These are phyloP conservation scores for Nitzschia inconspicua DNA, from an alignment of 108 stramenopile genomes.

Conservation along the genomic window DNA sequence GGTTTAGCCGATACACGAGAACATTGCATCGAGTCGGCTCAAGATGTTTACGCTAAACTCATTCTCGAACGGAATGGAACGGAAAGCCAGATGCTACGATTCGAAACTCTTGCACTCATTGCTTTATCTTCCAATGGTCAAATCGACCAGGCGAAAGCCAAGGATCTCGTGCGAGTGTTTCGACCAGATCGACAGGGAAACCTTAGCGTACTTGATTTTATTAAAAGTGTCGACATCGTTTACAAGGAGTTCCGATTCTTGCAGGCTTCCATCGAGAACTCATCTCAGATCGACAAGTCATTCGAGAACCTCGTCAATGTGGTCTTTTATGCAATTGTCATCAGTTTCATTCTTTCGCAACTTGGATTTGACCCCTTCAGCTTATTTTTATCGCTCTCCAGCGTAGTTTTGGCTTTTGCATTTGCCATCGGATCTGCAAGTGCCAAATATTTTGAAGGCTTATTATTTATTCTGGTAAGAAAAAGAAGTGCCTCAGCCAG, in stretches of 20 bases:
- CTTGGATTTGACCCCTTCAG: slow-evolving; percentile 42
- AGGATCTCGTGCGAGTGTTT: slow-evolving; percentile 47
- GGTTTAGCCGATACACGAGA: slow-evolving; percentile 54
- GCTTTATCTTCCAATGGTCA: slow-evolving; percentile 26
- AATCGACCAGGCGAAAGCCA: slow-evolving; percentile 38
- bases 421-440: slow-evolving; percentile 67
- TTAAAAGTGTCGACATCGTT: slow-evolving; percentile 51
- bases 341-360: slow-evolving; percentile 32
- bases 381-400: slow-evolving; percentile 42
- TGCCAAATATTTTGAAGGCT: slow-evolving; percentile 71
- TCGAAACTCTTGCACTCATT: slow-evolving; percentile 44
- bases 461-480: slow-evolving; percentile 60
- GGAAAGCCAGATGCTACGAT: slow-evolving; percentile 18
- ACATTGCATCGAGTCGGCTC: slow-evolving; percentile 55
- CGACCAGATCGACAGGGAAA: slow-evolving; percentile 60
- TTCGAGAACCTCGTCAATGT: slow-evolving; percentile 65
- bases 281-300: slow-evolving; percentile 46
- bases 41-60: slow-evolving; percentile 47
- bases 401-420: slow-evolving; percentile 48
- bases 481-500: too few relatives aligned
- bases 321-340: slow-evolving; percentile 56
- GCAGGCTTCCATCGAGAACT: slow-evolving; percentile 58
- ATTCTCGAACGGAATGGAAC: slow-evolving; percentile 20
- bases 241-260: slow-evolving; percentile 68
- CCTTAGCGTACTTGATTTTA: slow-evolving; percentile 40